phyloP scores from a whole-genome alignment of 2,329 filamentous ascomycete species.

The Penicillium sp. region DNA sequence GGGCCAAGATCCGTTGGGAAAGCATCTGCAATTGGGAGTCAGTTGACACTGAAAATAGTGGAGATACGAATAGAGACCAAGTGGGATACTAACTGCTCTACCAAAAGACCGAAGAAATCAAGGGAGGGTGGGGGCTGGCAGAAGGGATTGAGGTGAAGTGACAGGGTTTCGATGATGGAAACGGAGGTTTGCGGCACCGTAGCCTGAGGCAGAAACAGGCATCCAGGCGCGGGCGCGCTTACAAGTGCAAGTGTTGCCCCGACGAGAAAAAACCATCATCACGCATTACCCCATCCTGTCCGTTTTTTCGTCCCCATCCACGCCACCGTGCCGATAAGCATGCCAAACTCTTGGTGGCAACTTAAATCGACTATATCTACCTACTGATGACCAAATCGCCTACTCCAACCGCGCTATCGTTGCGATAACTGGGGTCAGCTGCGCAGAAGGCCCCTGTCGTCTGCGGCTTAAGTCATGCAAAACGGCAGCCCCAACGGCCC shows the following conservation, averaged over 20 bases:
- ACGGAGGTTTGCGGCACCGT: slow-evolving; percentile 26
- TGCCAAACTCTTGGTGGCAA: slow-evolving; percentile 41
- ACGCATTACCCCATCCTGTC: slow-evolving; percentile 31
- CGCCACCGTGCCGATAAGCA: slow-evolving; percentile 42
- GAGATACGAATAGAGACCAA: neutral
- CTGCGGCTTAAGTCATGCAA: slow-evolving; percentile 44
- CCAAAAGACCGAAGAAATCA: slow-evolving; percentile 18
- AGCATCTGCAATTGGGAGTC: slow-evolving; percentile 39
- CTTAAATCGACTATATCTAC: slow-evolving; percentile 31
- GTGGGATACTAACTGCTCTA: slow-evolving; percentile 24
- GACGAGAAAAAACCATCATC: slow-evolving; percentile 41
- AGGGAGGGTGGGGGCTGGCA: slow-evolving; percentile 16
- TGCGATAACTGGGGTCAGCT: slow-evolving; percentile 45
- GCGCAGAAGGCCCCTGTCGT: slow-evolving; percentile 40
- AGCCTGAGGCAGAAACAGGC: slow-evolving; percentile 15
- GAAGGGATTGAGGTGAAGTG: slow-evolving; percentile 19
- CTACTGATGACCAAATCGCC: slow-evolving; percentile 39
- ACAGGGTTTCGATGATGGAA: slow-evolving; percentile 26
- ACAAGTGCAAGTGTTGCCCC: slow-evolving; percentile 27
- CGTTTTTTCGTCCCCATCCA: slow-evolving; percentile 35
- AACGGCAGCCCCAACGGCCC: slow-evolving; percentile 42
- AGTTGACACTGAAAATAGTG: neutral
- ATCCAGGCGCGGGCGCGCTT: slow-evolving; percentile 27
- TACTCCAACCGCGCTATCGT: slow-evolving; percentile 35
- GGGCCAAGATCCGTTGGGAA: slow-evolving; percentile 42